Evolutionary conservation across 805 yeast species (phyloP), one percentile per base, ranked within the genome.

Genomic region (Brettanomyces bruxellensis): DNA sequence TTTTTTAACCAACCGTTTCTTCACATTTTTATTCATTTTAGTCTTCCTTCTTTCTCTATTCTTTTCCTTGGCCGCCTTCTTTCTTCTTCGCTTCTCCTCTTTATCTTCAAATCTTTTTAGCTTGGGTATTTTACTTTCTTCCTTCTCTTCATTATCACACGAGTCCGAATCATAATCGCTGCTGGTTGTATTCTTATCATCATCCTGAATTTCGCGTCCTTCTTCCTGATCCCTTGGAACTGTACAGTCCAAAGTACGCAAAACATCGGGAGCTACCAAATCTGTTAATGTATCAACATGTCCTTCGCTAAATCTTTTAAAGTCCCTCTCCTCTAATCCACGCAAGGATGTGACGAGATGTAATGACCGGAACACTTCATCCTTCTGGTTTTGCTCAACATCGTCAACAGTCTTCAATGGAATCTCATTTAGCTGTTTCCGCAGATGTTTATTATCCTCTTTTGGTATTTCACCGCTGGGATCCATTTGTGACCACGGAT

Each of bases 301-400:
- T 25, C 96, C 97, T 49, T 80, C 78, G 1, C 80, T 70, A 53
- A 86, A 85, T 56, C 84, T 82, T 42, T 78, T 81, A 54, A 86
- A 87, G 61, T 93, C 99, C 49, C 96, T 73, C 58, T 93, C 99
- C 60, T 93, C 86, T 61, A 90, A 59, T 68, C 91, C 79, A 66
- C 88, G 80, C 68, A 93, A 66, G 47, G 93, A 81, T 57, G 90
- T 72, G 32, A 86, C 87, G 55, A 86, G 66, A 64, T 86, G 88
- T 45, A 84, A 57, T 4, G 90, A 79, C 60, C 99, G 71, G 65
- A 93, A 93, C 5, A 93, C 80, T 46, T 86, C 95, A 62, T 93
- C 99, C 47, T 75, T 76, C 48, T 71, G 73, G 51, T 85, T 87
- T 24, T 78, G 80, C 39, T 75, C 76, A 36, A 55, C 60, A 38